Conservation (phyloP, 345 rosid species). For the Salix koriyanagi region DNA sequence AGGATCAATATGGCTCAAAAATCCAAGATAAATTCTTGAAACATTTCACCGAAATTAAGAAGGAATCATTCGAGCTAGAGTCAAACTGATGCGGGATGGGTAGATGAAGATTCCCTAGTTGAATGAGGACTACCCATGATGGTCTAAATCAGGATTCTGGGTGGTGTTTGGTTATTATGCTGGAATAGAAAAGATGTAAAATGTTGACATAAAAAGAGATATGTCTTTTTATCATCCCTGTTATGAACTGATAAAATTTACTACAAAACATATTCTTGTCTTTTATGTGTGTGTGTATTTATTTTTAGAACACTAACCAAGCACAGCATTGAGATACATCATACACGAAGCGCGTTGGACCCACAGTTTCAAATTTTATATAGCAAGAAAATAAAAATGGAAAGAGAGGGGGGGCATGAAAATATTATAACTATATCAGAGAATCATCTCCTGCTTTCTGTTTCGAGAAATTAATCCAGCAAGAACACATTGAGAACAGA, state of each 20-base stretch:
- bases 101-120: neutral
- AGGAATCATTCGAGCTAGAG: neutral
- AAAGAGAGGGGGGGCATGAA: neutral
- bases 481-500: neutral
- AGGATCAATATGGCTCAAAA: no score
- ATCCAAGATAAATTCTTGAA: no score
- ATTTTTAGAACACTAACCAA: no score
- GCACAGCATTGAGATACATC: no score
- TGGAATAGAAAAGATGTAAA: no score
- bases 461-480: neutral
- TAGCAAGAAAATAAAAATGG: neutral
- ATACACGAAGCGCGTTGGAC: no score
- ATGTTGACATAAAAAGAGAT: no score
- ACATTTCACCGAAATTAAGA: neutral
- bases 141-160: neutral
- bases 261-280: no score
- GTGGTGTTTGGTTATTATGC: no score
- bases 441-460: neutral
- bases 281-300: no score
- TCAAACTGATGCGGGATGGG: neutral
- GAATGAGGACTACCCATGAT: neutral
- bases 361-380: neutral
- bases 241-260: no score
- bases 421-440: neutral
- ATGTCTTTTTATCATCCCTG: no score